Evolutionary conservation across 2,329 filamentous ascomycete species (phyloP), one percentile per base, ranked within the genome.

Genomic region (Cladosporium cucumerinum): DNA sequence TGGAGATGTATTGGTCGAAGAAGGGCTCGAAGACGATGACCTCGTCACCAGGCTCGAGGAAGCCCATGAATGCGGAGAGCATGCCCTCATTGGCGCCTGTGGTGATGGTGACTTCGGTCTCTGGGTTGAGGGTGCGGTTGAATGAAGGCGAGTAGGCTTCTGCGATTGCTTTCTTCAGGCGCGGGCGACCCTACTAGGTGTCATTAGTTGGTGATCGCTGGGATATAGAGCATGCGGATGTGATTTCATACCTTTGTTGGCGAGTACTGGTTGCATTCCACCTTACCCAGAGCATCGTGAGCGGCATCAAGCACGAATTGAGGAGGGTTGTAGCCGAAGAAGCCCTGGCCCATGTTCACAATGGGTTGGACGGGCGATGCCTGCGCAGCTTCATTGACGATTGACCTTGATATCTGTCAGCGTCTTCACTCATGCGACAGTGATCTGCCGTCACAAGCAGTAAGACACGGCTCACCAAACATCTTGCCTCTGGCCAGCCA

Each of bases 181-280:
- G 86, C 49, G 95, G 94, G 7, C 94, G 88, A 66, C 95, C 95
- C 82, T 86, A 68, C 57, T 64, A 39, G 43, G 62, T 54, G 36
- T 28, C 57, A 65, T 73, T 59, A 72, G 68, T 64, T 63, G 25
- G 23, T 52, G 16, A 1, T 39, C 8, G 8, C 23, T 36, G 58
- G 21, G 39, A 12, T 11, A 12, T 21, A 14, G 25, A 28, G 7
- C 8, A 52, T 28, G 57, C 30, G 21, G 18, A 18, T 26, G n/a
- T 49, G 18, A 21, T 14, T n/a, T 36, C 59, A 57, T 77, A 85
- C 84, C 84, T 93, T 95, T 23, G 95, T 97, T 2, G 93, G 95
- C 25, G 93, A 94, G 84, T 99, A 99, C 82, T 99, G 95, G 78
- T 99, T 99, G 85, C 94, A 97, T 70, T 98, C 95, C 25, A 99